Percentiles rank a stretch among this genome's conserved stretches.
phyloP scores from a whole-genome alignment of 1,284 basidiomycete genomes.

The Earliella scabrosa region DNA sequence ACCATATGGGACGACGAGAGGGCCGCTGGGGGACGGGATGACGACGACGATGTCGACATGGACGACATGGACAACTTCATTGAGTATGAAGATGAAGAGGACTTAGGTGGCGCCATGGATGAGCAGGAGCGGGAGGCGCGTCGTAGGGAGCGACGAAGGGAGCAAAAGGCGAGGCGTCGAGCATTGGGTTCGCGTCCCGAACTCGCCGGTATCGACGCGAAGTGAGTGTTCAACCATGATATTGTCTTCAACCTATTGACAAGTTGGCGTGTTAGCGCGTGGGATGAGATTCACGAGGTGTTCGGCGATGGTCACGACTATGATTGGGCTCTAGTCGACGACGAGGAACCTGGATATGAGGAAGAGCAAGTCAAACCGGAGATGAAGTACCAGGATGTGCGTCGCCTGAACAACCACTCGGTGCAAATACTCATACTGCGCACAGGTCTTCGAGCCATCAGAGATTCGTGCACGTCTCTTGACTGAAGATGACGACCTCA shows the following conservation, averaged over 20 bases:
- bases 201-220: conserved; percentile 85
- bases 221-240: conserved; percentile 55
- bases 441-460: conserved; percentile 95
- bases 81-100: conserved; percentile 88
- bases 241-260: conserved; percentile 24
- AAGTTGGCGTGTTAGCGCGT: conserved; percentile 63
- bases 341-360: conserved; percentile 67
- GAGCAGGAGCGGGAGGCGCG: conserved; percentile 76
- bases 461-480: conserved; percentile 93
- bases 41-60: conserved; percentile 70
- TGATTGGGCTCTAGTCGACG: conserved; percentile 89
- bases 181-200: conserved; percentile 73
- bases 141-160: conserved; percentile 66
- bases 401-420: conserved; percentile 31
- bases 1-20: conserved; percentile 88
- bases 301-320: conserved; percentile 98
- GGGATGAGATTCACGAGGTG: conserved; percentile 96
- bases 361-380: conserved; percentile 71
- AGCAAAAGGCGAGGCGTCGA: conserved; percentile 66
- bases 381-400: conserved; percentile 88
- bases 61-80: conserved; percentile 90
- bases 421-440: not conserved
- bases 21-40: conserved; percentile 55
- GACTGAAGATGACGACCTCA: conserved; percentile 94
- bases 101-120: conserved; percentile 72